Evolutionary conservation across 495 filamentous ascomycete genomes (phyloP).

Genomic region (Aspergillus indologenus): DNA sequence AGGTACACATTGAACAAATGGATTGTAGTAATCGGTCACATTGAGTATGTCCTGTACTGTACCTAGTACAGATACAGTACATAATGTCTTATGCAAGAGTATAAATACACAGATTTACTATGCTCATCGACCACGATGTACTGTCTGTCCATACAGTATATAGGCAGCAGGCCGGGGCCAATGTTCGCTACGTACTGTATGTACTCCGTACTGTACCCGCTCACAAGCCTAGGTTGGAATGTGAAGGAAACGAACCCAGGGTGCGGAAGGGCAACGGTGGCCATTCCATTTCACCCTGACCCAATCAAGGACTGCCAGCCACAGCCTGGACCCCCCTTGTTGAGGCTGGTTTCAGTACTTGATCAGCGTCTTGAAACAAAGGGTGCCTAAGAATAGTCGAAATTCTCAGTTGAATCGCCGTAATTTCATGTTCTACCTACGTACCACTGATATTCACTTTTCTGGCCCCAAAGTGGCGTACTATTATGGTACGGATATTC

Average conservation of each 20-base stretch:
- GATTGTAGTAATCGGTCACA: too few species aligned
- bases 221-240: not conserved
- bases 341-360: conserved; percentile 3
- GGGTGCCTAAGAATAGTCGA: not conserved
- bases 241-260: not conserved
- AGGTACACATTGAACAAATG: not conserved
- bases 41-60: too few species aligned
- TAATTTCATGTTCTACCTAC: not conserved
- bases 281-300: conserved; percentile 7
- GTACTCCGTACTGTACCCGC: not conserved
- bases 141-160: too few species aligned
- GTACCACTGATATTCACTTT: not conserved
- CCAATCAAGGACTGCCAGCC: conserved; percentile 7
- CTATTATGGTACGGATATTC: not conserved
- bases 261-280: conserved; percentile 9
- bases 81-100: too few species aligned
- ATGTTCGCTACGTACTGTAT: too few species aligned
- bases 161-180: too few species aligned
- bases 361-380: conserved; percentile 5
- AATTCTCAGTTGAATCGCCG: not conserved
- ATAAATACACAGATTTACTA: too few species aligned
- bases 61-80: too few species aligned
- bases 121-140: too few species aligned
- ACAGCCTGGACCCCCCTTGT: conserved; percentile 3
- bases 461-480: not conserved